These are phyloP conservation scores for Pseudonitzschia pungens DNA, from an alignment of 108 stramenopile species.

Conservation along the genomic window DNA sequence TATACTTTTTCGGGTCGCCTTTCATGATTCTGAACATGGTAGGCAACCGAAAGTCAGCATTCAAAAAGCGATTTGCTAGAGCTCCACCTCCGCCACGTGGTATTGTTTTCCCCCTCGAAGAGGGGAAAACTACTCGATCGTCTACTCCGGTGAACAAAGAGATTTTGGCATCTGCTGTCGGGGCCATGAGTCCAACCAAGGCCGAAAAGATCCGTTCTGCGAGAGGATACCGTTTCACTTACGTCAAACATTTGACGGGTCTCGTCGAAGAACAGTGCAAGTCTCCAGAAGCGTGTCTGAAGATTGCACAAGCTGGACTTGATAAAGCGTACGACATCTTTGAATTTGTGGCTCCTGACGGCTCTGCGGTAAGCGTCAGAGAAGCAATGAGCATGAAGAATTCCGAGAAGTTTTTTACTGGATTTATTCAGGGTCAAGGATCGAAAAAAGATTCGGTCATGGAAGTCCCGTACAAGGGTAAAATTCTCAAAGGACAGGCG, in stretches of 20 bases:
- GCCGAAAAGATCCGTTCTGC: slow-evolving; percentile 62
- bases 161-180: slow-evolving; percentile 85
- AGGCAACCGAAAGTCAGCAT: slow-evolving; percentile 83
- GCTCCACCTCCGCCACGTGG: slow-evolving; percentile 89
- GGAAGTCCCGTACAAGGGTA: slow-evolving; percentile 92
- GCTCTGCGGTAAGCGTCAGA: slow-evolving; percentile 61
- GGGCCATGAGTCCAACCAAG: slow-evolving; percentile 65
- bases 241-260: slow-evolving; percentile 82
- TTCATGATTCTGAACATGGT: slow-evolving; percentile 97
- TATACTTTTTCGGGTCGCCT: slow-evolving; percentile 88
- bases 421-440: slow-evolving; percentile 72
- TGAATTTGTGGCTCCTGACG: slow-evolving; percentile 89
- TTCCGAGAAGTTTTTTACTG: slow-evolving; percentile 81
- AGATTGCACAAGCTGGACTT: slow-evolving; percentile 89
- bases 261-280: slow-evolving; percentile 86
- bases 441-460: slow-evolving; percentile 38
- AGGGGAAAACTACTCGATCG: slow-evolving; percentile 78
- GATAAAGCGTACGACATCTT: slow-evolving; percentile 87
- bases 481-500: slow-evolving; percentile 74
- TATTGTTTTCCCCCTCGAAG: slow-evolving; percentile 83
- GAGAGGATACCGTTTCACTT: slow-evolving; percentile 87
- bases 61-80: slow-evolving; percentile 89
- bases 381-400: slow-evolving; percentile 85
- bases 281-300: slow-evolving; percentile 82
- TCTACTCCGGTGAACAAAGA: slow-evolving; percentile 86